Conservation (phyloP, 176 grass and related monocot genomes). For the Tillandsia fasciculata region DNA sequence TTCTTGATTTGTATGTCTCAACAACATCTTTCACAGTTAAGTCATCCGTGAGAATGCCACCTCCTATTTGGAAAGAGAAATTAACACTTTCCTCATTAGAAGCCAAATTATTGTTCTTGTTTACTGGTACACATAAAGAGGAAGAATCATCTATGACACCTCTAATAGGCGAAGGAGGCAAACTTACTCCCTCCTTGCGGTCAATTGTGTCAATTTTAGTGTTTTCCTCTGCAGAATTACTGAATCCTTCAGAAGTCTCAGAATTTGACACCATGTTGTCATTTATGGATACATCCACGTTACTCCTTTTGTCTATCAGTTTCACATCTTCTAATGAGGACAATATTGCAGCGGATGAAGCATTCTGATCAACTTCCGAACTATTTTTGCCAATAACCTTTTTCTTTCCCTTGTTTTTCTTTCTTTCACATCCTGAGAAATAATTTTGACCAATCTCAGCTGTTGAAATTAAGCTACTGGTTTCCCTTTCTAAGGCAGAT, state of each 20-base stretch:
- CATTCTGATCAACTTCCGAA: background rate
- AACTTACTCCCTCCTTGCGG: constrained; percentile 10
- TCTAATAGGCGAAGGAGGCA: constrained; percentile 9
- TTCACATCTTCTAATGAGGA: constrained; percentile 1
- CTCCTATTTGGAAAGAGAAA: constrained; percentile 21
- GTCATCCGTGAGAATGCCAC: background rate
- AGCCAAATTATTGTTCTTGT: constrained; percentile 9
- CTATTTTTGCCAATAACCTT: background rate
- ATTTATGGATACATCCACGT: background rate
- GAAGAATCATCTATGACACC: constrained; percentile 16
- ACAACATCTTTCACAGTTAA: background rate
- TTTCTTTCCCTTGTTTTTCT: background rate
- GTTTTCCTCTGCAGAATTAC: constrained; percentile 10
- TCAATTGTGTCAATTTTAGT: constrained; percentile 6
- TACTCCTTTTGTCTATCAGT: background rate
- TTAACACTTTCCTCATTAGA: constrained; percentile 22
- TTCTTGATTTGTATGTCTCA: background rate
- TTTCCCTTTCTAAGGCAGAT: background rate
- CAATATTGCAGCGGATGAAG: background rate
- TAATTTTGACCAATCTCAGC: background rate
- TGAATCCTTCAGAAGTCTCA: background rate
- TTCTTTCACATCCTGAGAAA: background rate
- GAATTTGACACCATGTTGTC: background rate
- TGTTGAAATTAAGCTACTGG: background rate
- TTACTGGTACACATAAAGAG: constrained; percentile 1